Percentiles rank a stretch among this genome's conserved stretches.
Evolutionary conservation across 495 filamentous ascomycete genomes (phyloP).

Genomic region (Cairneyella variabilis): DNA sequence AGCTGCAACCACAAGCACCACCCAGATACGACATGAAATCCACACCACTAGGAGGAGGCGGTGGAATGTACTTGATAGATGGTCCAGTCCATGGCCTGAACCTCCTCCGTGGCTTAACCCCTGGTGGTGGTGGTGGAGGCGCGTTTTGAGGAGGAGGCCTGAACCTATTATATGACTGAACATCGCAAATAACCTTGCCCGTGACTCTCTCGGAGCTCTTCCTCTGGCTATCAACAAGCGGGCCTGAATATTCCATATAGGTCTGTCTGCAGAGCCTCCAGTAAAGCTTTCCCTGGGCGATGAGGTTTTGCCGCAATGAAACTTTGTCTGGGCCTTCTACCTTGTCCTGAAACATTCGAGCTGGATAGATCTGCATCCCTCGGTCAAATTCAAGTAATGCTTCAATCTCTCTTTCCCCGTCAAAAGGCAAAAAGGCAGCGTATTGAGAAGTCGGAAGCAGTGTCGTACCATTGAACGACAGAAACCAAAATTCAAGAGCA

Average conservation of each 20-base stretch:
- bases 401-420: conserved; percentile 9
- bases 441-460: neutral
- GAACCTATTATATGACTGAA: neutral
- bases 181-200: neutral
- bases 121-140: neutral
- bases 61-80: neutral
- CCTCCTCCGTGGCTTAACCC: neutral
- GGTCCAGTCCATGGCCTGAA: neutral
- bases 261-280: neutral
- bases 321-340: neutral
- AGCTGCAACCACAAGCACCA: neutral
- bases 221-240: neutral
- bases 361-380: conserved; percentile 1
- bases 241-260: neutral
- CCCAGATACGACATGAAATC: neutral
- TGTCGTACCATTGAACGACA: conserved; percentile 3
- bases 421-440: neutral
- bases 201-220: neutral
- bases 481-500: conserved; percentile 40
- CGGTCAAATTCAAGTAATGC: neutral
- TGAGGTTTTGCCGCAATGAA: neutral
- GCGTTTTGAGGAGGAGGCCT: neutral
- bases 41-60: neutral
- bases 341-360: neutral
- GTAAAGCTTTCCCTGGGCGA: neutral